Base-by-base conservation (phyloP, 176 grass and related monocot genomes). In the Dactylis glomerata region DNA sequence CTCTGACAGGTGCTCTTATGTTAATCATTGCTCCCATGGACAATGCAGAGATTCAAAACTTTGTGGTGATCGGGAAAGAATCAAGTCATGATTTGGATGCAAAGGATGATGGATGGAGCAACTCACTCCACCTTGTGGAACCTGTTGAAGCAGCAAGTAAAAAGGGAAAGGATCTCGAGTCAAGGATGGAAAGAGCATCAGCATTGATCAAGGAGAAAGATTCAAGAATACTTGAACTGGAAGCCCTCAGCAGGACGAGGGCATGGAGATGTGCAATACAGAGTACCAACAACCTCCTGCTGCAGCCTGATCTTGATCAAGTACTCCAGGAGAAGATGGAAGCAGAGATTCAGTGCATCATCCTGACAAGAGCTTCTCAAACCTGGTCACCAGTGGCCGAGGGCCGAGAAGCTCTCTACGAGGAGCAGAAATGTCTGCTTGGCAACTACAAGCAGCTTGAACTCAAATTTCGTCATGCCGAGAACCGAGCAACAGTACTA, bases 41-140 rank as follows among this genome's bases (percentile, higher is more conserved):
- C 82, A 44, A 64, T 85, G 70, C 83, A 98, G 96, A 95, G 75
- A 90, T 98, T 20, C 61, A 73, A 83, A 95, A 89, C 5, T 26
- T 88, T 42, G 61, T 33, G 15, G 74, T 75, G 37, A 80, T 95
- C 5, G 31, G 85, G 10, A 83, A 82, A 81, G 93, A 79, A 20
- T 40, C 74, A 19, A 78, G 2, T 68, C 79, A 86, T 58, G 38
- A 86, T 64, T 62, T 63, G 45, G 83, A 87, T 69, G 69, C 5
- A 45, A 37, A 42, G 22, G 51, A 59, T 20, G 88, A 94, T 87
- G 84, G 83, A 81, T 71, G 79, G 76, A 88, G 47, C 33, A 51
- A 70, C 28, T 89, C 73, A 2, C 22, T 66, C 54, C 59, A 65
- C 90, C 38, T 68, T 16, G 41, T 81, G 42, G 52, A 84, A 49